Conservation (phyloP, 2,329 filamentous ascomycete species). For the Plenodomus tracheiphilus region DNA sequence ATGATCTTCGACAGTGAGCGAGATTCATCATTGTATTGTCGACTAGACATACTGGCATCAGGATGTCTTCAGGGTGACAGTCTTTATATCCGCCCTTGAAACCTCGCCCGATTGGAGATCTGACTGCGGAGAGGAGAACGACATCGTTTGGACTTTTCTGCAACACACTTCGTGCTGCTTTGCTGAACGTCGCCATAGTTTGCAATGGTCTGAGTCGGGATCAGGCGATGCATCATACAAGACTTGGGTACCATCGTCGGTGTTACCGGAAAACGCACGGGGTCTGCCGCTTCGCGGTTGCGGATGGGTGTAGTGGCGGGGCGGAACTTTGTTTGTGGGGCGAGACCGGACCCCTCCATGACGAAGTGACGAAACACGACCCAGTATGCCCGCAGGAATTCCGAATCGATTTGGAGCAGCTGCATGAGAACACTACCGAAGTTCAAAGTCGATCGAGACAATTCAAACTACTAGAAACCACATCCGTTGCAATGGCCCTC, state of each 20-base stretch:
- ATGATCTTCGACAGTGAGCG: slow-evolving; percentile 61
- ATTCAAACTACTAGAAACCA: too few relatives aligned
- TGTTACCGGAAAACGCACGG: not conserved
- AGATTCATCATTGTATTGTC: not conserved
- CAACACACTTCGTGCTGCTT: slow-evolving; percentile 61
- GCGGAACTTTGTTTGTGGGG: slow-evolving; percentile 33
- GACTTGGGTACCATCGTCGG: not conserved
- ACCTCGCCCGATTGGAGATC: slow-evolving; percentile 84
- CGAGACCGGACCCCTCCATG: slow-evolving; percentile 34
- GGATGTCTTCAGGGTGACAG: slow-evolving; percentile 80
- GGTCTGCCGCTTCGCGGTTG: slow-evolving; percentile 27
- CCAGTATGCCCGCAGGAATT: not conserved
- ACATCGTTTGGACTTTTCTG: slow-evolving; percentile 91
- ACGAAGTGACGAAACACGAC: slow-evolving; percentile 11
- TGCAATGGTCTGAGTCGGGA: not conserved
- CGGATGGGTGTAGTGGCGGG: slow-evolving; percentile 31
- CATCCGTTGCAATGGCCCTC: slow-evolving; percentile 29
- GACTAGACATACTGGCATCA: slow-evolving; percentile 57
- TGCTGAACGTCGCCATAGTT: slow-evolving; percentile 36
- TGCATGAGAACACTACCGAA: slow-evolving; percentile 1
- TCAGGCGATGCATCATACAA: not conserved
- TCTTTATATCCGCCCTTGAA: slow-evolving; percentile 95
- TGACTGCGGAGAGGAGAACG: slow-evolving; percentile 86
- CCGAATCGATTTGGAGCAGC: not conserved
- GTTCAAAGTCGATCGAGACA: not conserved